Conservation (phyloP, 2,329 filamentous ascomycete genomes). For the Chrysoporthe puriensis region DNA sequence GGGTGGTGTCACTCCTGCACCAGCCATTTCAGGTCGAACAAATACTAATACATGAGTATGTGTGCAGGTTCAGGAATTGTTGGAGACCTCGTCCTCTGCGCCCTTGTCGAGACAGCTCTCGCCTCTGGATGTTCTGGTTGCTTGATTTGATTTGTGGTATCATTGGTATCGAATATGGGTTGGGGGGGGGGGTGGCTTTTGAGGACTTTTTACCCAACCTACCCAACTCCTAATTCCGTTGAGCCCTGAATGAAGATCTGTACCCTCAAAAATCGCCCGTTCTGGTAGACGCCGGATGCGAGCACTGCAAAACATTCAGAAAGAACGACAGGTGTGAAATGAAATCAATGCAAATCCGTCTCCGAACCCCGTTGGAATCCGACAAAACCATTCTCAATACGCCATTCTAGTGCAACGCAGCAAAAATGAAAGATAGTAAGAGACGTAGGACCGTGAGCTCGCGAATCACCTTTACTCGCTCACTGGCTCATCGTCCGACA, state of each 20-base stretch:
- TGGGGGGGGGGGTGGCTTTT: constrained; percentile 8
- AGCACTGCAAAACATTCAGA: not conserved
- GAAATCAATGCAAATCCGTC: not conserved
- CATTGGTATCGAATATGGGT: constrained; percentile 29
- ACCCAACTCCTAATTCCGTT: constrained; percentile 10
- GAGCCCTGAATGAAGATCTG: not conserved
- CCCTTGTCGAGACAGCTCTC: not conserved
- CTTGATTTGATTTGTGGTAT: constrained; percentile 25
- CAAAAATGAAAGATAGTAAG: not conserved
- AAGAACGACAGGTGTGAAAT: not conserved
- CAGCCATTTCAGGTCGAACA: not conserved
- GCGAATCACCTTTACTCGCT: constrained; percentile 34
- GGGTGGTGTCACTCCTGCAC: not conserved
- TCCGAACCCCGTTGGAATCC: not conserved
- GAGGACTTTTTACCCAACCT: constrained; percentile 15
- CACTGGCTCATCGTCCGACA: constrained; percentile 37
- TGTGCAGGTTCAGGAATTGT: not conserved
- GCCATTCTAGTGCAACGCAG: constrained; percentile 8
- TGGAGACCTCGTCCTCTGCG: not conserved
- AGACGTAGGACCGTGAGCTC: not conserved
- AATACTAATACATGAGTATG: not conserved
- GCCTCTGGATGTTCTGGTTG: constrained; percentile 4
- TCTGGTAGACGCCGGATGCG: constrained; percentile 4
- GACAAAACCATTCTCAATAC: constrained; percentile 5
- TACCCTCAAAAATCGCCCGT: not conserved